These are phyloP conservation scores for Zygnema cylindricum DNA, from an alignment of 139 green algal species.

Conservation along the genomic window DNA sequence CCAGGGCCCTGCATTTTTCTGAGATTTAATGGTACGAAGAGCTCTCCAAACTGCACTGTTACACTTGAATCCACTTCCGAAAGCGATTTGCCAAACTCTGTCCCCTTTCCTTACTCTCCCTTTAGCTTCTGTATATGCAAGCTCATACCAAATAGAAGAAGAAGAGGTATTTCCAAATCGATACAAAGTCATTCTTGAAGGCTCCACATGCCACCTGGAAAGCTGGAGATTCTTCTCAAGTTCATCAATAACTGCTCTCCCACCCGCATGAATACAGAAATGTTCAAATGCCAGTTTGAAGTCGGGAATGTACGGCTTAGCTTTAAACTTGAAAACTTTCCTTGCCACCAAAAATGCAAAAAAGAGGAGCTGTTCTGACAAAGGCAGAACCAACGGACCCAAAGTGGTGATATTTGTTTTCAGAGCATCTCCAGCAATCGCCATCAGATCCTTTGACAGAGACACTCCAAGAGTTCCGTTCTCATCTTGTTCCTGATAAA, in stretches of 20 bases:
- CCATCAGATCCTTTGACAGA: conserved; percentile 91
- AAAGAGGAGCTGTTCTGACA: conserved; percentile 94
- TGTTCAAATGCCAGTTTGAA: conserved; percentile 98
- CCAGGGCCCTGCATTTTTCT: conserved; percentile 21
- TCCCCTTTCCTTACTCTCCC: conserved; percentile 56
- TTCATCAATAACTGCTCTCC: conserved; percentile 90
- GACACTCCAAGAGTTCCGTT: conserved; percentile 73
- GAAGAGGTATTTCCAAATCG: conserved; percentile 66
- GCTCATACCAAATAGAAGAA: conserved; percentile 73
- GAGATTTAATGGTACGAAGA: conserved; percentile 56
- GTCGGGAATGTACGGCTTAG: conserved; percentile 92
- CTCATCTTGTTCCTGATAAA: conserved; percentile 70
- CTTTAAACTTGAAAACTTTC: conserved; percentile 72
- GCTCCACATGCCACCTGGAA: conserved; percentile 70
- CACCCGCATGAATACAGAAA: conserved; percentile 98
- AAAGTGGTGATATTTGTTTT: conserved; percentile 97
- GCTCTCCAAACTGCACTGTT: conserved; percentile 66
- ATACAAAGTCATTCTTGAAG: conserved; percentile 67
- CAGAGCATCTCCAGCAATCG: conserved; percentile 82
- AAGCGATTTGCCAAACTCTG: conserved; percentile 68
- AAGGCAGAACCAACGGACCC: conserved; percentile 90
- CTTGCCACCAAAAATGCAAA: conserved; percentile 83
- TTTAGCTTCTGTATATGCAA: conserved; percentile 62
- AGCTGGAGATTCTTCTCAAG: conserved; percentile 95
- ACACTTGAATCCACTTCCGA: conserved; percentile 69